Base-by-base conservation (phyloP, 2,329 filamentous ascomycete species). In the Claviceps sp. region DNA sequence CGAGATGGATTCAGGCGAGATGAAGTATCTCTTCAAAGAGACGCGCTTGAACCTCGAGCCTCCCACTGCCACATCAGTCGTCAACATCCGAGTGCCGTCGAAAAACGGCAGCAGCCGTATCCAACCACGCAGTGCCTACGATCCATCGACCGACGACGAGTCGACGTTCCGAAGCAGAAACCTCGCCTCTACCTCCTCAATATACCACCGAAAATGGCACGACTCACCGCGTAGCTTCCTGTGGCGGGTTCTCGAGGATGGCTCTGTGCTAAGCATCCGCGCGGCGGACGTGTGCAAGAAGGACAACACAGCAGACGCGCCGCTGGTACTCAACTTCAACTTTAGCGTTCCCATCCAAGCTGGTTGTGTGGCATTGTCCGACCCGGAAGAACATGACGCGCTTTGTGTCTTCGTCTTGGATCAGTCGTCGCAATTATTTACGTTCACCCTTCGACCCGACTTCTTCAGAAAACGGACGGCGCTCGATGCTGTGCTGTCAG, bases 201-300 rank as follows among this genome's bases (percentile, higher is more conserved):
- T 97, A 52, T 95, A 88, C 71, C 89, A 95, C 67, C 82, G 93
- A 52, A 79, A 79, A 65, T 79, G 85, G 65, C 81, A 85, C 62
- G 74, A 78, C 57, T 83, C 85, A 57, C 93, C 93, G 41, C 83
- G 87, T 63, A 88, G 81, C 67, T 94, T 97, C 64, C 76, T 95
- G 47, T 98, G 93, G 93, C 81, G 91, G 59, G 77, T 97, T 41
- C 71, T 96, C 55, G 85, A 95, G 62, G 82, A 88, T 61, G 81
- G 82, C 62, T 86, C 79, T 58, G 74, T 89, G 56, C 75, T 98
- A 59, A 91, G 93, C 69, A 76, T 98, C 49, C 85, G 88, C 63
- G 83, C 82, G 42, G 81, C 87, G 54, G 93, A 98, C 68, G 71
- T 96, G 58, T 85, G 81, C 64, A 89, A 78, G 70, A 79, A 75